A percentile compares a stretch with the other conserved stretches of the same genome.
Conservation (phyloP, 148 eudicot genomes). For the Chenopodium berlandieri region DNA sequence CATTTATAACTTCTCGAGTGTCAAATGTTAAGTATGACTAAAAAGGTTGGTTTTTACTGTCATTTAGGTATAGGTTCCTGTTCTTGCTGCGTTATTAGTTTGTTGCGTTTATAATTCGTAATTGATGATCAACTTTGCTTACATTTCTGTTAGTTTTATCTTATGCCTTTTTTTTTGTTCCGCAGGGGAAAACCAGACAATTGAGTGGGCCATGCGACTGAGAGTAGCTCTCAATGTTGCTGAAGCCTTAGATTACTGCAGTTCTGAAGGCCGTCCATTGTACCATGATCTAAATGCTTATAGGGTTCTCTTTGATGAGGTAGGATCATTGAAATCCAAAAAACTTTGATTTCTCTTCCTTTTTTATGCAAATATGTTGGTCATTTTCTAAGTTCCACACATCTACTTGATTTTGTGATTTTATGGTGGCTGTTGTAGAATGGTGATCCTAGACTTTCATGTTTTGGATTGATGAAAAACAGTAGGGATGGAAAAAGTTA, state of each 20-base stretch:
- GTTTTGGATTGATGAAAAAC: conserved; percentile 88
- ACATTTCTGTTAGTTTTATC: background rate
- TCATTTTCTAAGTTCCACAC: conserved; percentile 5
- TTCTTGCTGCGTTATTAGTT: background rate
- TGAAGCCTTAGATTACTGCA: conserved; percentile 81
- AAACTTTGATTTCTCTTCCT: background rate
- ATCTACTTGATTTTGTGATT: conserved; percentile 19
- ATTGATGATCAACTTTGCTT: background rate
- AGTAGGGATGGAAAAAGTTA: conserved; percentile 85
- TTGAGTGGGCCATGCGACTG: conserved; percentile 93
- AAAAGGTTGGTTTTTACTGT: background rate
- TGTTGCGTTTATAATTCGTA: background rate
- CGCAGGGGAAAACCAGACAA: conserved; percentile 86
- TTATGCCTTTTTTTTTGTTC: conserved; percentile 1
- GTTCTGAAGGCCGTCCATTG: conserved; percentile 64
- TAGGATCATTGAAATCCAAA: conserved; percentile 17
- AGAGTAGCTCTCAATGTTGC: conserved; percentile 77
- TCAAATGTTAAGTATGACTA: background rate
- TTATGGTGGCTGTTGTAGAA: conserved; percentile 44
- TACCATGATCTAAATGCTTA: conserved; percentile 91
- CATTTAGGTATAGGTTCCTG: background rate
- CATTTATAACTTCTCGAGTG: background rate
- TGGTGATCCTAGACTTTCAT: conserved; percentile 89
- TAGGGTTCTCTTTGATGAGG: conserved; percentile 90
- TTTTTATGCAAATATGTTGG: background rate